phyloP scores from a whole-genome alignment of 1,139 yeast genomes.

The Geotrichum siamense region DNA sequence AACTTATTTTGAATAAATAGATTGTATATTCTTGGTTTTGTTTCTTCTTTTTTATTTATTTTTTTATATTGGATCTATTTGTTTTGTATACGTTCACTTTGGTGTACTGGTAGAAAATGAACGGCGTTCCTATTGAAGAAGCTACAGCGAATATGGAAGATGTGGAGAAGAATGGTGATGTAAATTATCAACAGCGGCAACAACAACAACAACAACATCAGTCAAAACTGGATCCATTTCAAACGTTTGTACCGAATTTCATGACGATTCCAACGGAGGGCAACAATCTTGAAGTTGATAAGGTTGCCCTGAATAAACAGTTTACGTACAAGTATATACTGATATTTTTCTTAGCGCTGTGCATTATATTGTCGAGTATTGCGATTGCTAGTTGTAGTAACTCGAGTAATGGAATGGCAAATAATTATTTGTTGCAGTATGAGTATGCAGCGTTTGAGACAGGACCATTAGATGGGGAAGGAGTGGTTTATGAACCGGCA shows the following conservation, averaged over 20 bases:
- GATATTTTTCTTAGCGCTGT: slow-evolving; percentile 21
- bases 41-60: no score
- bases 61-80: no score
- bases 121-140: no score
- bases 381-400: slow-evolving; percentile 26
- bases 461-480: slow-evolving; percentile 16
- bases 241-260: slow-evolving; percentile 12
- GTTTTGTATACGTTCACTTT: no score
- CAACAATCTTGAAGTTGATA: slow-evolving; percentile 15
- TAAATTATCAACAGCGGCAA: no score
- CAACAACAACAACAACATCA: no score
- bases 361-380: slow-evolving; percentile 23
- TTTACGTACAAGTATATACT: slow-evolving; percentile 23
- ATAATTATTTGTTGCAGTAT: slow-evolving; percentile 24
- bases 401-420: slow-evolving; percentile 21
- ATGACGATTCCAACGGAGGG: slow-evolving; percentile 11
- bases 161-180: no score
- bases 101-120: no score
- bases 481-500: slow-evolving; percentile 24
- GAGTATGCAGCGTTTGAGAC: slow-evolving; percentile 22
- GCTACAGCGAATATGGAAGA: no score
- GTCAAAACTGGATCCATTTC: no score
- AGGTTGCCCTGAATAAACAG: slow-evolving; percentile 12
- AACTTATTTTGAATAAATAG: no score
- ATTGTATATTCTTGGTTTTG: no score